Base-by-base conservation (phyloP, 441 rosid genomes). In the Corymbia citriodora region DNA sequence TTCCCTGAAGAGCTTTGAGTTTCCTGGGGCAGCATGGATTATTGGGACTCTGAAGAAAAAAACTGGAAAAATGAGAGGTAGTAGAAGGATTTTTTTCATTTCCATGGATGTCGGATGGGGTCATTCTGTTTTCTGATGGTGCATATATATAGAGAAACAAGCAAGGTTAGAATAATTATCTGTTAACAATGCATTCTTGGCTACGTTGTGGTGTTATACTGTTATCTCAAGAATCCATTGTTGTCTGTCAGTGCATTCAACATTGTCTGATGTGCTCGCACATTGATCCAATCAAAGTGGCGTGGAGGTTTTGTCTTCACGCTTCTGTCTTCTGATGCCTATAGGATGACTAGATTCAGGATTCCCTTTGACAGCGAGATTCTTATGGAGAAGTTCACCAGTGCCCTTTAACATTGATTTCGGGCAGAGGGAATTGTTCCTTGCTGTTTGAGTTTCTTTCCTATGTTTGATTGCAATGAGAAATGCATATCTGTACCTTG, bases 1-100 rank as follows among this genome's bases (percentile, higher is more conserved):
- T 89, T 95, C 96, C 88, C 96, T 92, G 87, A 96, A 95, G 88
- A 96, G 95, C 89, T 92, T 94, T 7, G 95, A 93, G 90, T 94
- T 94, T 87, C 89, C 87, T 9, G 90, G 92, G 79, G 91, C 90
- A 89, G 93, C 92, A 85, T 18, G 91, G 89, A 55, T 90, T 88
- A 88, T 27, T 70, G 90, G 88, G 90, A 90, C 53, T 9, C 70
- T 19, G n/a, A 52, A 50, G 79, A 90, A 15, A 19, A 92, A 36
- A 91, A 91, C 19, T 31, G 86, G 90, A 31, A 94, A 90, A 55
- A 91, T 45, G 88, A 93, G 81, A 90, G 61, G 48, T 57, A 85
- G 50, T 23, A 88, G 59, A 85, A 88, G 40, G 85, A 8, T 45
- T 74, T 89, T 88, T 88, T 50, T 36, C 33, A 33, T 65, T 74